Evolutionary conservation across 2,329 filamentous ascomycete species (phyloP).

Genomic region (Nothophaeocryptopus gaeumannii): DNA sequence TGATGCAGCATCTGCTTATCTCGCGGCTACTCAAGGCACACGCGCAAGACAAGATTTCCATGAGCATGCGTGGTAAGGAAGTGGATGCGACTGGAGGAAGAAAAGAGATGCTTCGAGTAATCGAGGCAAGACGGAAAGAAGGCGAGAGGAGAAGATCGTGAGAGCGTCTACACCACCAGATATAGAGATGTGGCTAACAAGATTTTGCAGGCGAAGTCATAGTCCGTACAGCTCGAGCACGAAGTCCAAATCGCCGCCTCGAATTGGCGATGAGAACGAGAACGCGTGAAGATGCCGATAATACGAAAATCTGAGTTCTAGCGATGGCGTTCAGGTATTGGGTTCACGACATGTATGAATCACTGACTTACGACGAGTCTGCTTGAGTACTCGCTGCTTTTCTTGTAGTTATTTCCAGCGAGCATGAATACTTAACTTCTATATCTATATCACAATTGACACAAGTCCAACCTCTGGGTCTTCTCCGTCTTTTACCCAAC

Average conservation of each 20-base stretch:
- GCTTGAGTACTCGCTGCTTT: too few relatives aligned
- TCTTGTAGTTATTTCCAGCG: too few relatives aligned
- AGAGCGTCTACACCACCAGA: slow-evolving; percentile 40
- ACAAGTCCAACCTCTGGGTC: too few relatives aligned
- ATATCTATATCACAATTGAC: too few relatives aligned
- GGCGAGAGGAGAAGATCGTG: slow-evolving; percentile 80
- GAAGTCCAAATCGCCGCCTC: slow-evolving; percentile 25
- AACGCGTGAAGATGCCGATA: neutral
- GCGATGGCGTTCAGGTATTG: slow-evolving; percentile 11
- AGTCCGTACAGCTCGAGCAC: slow-evolving; percentile 21
- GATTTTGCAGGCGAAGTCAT: slow-evolving; percentile 18
- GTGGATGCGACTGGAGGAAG: slow-evolving; percentile 77
- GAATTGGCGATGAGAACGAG: slow-evolving; percentile 30
- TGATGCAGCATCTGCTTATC: slow-evolving; percentile 90
- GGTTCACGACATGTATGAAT: neutral
- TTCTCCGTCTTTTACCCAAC: too few relatives aligned
- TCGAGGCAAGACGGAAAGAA: slow-evolving; percentile 82
- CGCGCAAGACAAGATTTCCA: slow-evolving; percentile 81
- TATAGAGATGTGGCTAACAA: neutral
- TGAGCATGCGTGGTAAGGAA: slow-evolving; percentile 84
- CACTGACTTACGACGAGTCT: too few relatives aligned
- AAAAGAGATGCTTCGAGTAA: slow-evolving; percentile 88
- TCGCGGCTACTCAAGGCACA: slow-evolving; percentile 77
- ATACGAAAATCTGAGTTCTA: slow-evolving; percentile 5
- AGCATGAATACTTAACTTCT: too few relatives aligned